Evolutionary conservation across 768 basidiomycete species (phyloP), one percentile per base, ranked within the genome.

Genomic region (Russula lepida): DNA sequence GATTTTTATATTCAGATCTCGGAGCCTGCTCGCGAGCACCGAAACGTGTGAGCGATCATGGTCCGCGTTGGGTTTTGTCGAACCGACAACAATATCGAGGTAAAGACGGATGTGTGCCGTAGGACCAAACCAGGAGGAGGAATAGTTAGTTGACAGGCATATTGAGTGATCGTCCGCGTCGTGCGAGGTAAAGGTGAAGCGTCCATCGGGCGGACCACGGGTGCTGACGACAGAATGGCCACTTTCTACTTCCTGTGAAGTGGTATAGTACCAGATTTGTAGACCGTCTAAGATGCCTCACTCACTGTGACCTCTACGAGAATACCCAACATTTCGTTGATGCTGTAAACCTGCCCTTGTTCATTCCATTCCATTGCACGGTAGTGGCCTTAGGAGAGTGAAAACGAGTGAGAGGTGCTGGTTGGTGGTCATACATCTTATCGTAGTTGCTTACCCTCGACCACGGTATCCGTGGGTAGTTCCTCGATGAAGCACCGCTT

Each of bases 151-250:
- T 6, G 91, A 91, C 53, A 98, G 82, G 71, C 97, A 99, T 70
- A 99, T 97, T 56, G 90, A 86, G 76, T 99, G 97, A 77, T 98
- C 97, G 51, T 95, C 95, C 30, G 95, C 81, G 62, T 95, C 92
- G 71, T 97, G 93, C 5, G 95, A 97, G 28, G 97, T 98, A 70
- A 99, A 99, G 0, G 97, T 98, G 77, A 98, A 98, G 60, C 84
- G 84, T 30, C 97, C 90, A 53, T 95, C 89, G 25, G 85, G 77
- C 6, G 94, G 89, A 2, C 97, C 97, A n/a, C 84, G 84, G 9
- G 93, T 94, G 68, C 87, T 88, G 44, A 92, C 92, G 17, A 98
- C 88, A 56, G 79, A 74, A 68, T 98, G 87, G 2, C 84, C 83
- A 2, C 80, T 85, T 39, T 89, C 85, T 65, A 92, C 81, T 78